A percentile compares a stretch with the other conserved stretches of the same genome.
phyloP scores from a whole-genome alignment of 2,329 filamentous ascomycete species.

The Cladosporium oxysporum region DNA sequence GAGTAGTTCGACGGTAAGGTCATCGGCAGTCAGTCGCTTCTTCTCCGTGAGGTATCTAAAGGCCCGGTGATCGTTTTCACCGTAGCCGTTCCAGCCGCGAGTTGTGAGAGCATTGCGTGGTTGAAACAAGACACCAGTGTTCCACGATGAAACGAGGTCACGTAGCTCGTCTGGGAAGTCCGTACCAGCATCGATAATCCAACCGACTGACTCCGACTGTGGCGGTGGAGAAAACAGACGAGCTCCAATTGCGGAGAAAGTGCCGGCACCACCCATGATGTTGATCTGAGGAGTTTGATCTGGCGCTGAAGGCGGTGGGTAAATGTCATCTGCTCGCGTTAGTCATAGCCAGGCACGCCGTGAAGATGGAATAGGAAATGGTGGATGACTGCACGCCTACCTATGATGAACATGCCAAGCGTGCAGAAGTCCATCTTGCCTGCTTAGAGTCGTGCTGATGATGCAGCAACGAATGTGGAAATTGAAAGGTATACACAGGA shows the following conservation, averaged over 20 bases:
- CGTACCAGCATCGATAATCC: constrained; percentile 86
- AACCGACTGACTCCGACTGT: constrained; percentile 69
- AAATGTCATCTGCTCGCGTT: constrained; percentile 74
- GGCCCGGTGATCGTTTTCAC: constrained; percentile 52
- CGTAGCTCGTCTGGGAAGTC: constrained; percentile 76
- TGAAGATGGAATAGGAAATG: not conserved
- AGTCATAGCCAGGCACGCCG: not conserved
- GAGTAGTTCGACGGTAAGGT: constrained; percentile 67
- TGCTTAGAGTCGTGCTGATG: not conserved
- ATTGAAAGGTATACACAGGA: not conserved
- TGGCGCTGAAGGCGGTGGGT: constrained; percentile 71
- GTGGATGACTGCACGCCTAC: constrained; percentile 39
- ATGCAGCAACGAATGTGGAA: not conserved
- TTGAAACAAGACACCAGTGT: constrained; percentile 71
- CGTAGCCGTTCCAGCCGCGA: constrained; percentile 89
- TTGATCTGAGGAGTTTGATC: constrained; percentile 60
- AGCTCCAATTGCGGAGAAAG: constrained; percentile 84
- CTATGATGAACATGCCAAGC: constrained; percentile 65
- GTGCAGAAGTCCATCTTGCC: constrained; percentile 57
- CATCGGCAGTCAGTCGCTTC: constrained; percentile 71
- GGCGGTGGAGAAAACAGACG: constrained; percentile 81
- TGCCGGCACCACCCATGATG: constrained; percentile 84
- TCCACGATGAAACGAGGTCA: constrained; percentile 69
- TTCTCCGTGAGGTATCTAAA: constrained; percentile 92
- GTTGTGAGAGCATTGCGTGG: constrained; percentile 74